Base-by-base conservation (phyloP, 257 asterid species). In the Solanum bulbocastanum region DNA sequence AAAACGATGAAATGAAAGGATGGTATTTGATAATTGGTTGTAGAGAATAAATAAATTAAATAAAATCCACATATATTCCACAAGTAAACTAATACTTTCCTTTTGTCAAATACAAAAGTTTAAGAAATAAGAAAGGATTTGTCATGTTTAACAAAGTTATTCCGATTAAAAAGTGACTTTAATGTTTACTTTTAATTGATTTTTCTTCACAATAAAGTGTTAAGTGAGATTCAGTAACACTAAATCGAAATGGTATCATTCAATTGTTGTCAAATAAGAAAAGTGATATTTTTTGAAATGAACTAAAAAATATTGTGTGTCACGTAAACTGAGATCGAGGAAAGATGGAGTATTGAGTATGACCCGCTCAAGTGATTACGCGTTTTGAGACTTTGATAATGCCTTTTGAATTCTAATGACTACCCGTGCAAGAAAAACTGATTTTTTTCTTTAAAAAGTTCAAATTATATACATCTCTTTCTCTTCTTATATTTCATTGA, bases 241-340 rank as follows among this genome's bases (percentile, higher is more conserved):
- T 7, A 56, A 56, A 23, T 10, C 1, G 15, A 10, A 0, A 62
- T 62, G 69, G 5, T 62, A 4, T 6, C 30, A 62, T 58, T 58
- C 10, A 23, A 0, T 23, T 23, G 1, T 23, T 23, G 6, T 62
- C 7, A 62, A 23, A 60, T 60, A 60, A 60, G 1, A 4, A 23
- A 22, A 22, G 6, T 23, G 3, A 22, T 8, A 60, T 0, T 23
- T 62, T 23, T 62, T 10, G 10, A 62, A 0, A 23, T 1, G 3
- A 6, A 62, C 3, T 10, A 23, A n/a, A n/a, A 2, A 10, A 10
- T 0, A 62, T 4, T 1, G 0, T 1, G 1, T 10, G 2, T 9
- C 30, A 10, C 30, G 7, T 60, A 22, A 56, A 60, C 9, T 60
- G 30, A 60, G 6, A n/a, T 62, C 15, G 71, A 23, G 33, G 2